A percentile compares a stretch with the other conserved stretches of the same genome.
Evolutionary conservation across 169 alveolate species (phyloP).

Genomic region (Plasmodium malariae): DNA sequence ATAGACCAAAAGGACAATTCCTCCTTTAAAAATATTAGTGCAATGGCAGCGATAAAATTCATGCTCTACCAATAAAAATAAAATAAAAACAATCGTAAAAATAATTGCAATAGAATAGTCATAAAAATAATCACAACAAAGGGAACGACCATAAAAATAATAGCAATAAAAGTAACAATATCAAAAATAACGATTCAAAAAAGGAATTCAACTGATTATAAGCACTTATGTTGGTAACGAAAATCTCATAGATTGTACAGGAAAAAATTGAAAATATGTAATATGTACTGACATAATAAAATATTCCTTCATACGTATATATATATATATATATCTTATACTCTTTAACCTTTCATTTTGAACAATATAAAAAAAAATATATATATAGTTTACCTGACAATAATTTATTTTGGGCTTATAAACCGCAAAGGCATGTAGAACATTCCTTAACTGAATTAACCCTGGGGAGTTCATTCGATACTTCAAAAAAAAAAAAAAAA

Average conservation of each 20-base stretch:
- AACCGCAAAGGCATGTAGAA: slow-evolving; percentile 89
- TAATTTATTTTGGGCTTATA: slow-evolving; percentile 87
- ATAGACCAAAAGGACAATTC: slow-evolving; percentile 90
- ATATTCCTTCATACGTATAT: background rate
- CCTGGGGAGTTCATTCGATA: slow-evolving; percentile 77
- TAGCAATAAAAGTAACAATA: too few species aligned
- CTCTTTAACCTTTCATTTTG: background rate
- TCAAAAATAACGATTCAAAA: too few species aligned
- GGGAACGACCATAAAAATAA: too few species aligned
- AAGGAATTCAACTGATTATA: too few species aligned
- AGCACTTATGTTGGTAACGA: too few species aligned
- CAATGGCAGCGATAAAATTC: slow-evolving; percentile 88
- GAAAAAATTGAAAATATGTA: too few species aligned
- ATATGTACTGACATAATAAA: too few species aligned
- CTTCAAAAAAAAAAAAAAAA: slow-evolving; percentile 30
- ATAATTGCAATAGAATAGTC: too few species aligned
- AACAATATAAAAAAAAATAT: too few species aligned
- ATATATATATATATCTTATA: background rate
- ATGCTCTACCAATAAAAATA: slow-evolving; percentile 79
- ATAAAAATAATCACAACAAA: too few species aligned
- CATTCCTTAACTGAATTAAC: slow-evolving; percentile 82
- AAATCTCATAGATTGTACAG: too few species aligned
- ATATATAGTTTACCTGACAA: slow-evolving; percentile 88
- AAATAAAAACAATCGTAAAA: background rate
- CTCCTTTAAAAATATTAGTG: slow-evolving; percentile 87